Evolutionary conservation across 345 rosid species (phyloP).

Genomic region (Camelina neglecta): DNA sequence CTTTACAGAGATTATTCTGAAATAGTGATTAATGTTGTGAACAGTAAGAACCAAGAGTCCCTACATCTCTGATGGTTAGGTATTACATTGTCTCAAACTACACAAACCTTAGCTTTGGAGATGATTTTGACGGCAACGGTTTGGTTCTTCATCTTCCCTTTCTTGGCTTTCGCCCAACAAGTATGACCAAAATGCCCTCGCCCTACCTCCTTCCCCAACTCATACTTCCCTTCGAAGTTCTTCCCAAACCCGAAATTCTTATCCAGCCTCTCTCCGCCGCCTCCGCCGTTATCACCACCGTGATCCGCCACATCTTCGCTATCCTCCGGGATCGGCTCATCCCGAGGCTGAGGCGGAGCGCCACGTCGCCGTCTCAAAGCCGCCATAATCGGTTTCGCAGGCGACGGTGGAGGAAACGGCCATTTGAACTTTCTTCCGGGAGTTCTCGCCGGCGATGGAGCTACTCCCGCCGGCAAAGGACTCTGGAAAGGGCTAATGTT

Average conservation of each 20-base stretch:
- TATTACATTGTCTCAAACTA: conserved; percentile 15
- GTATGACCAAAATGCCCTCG: conserved; percentile 99
- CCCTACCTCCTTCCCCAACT: conserved; percentile 89
- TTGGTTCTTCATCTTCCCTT: conserved; percentile 80
- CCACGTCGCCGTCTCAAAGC: conserved; percentile 68
- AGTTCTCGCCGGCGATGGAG: conserved; percentile 88
- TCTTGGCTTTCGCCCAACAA: conserved; percentile 86
- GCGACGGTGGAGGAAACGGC: conserved; percentile 99
- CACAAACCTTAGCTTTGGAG: conserved; percentile 75
- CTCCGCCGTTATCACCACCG: conserved; percentile 37
- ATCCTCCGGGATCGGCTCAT: conserved; percentile 74
- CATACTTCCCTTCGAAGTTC: conserved; percentile 77
- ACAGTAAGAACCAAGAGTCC: conserved; percentile 24
- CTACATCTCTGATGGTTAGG: background rate
- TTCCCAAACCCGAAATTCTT: conserved; percentile 87
- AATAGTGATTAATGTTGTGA: background rate
- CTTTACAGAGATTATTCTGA: background rate
- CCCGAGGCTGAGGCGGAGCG: conserved; percentile 54
- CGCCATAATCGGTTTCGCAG: conserved; percentile 92
- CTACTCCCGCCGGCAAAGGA: conserved; percentile 80
- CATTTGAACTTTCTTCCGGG: conserved; percentile 86
- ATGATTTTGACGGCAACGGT: conserved; percentile 92
- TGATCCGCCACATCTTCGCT: conserved; percentile 31
- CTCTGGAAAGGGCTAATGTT: conserved; percentile 73
- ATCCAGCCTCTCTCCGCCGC: conserved; percentile 54